Evolutionary conservation across 306 rosid species (phyloP).

Genomic region (Corylus heterophylla): DNA sequence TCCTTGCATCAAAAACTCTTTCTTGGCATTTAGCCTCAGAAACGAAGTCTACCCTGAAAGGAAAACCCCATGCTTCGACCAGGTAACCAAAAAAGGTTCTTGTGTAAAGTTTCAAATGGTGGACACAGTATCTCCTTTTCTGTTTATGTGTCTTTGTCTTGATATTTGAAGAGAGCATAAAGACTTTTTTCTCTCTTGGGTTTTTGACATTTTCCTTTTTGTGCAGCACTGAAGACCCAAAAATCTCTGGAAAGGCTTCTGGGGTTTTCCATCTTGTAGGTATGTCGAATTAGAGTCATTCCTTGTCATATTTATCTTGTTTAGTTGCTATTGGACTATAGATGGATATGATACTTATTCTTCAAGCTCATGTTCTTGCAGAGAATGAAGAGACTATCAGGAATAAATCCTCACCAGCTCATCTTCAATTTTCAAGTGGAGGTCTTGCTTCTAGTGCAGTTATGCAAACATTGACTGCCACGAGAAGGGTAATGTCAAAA

Average conservation of each 20-base stretch:
- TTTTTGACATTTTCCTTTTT: conserved; percentile 16
- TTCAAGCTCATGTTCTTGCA: conserved; percentile 38
- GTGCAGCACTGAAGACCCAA: conserved; percentile 52
- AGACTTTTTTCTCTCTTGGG: not conserved
- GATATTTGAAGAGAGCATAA: not conserved
- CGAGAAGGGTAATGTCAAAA: conserved; percentile 42
- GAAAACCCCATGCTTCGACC: conserved; percentile 43
- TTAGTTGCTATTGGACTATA: conserved; percentile 16
- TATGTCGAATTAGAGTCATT: conserved; percentile 36
- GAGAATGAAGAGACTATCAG: conserved; percentile 49
- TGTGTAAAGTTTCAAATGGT: not conserved
- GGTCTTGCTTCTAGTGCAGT: conserved; percentile 49
- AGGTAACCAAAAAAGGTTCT: conserved; percentile 39
- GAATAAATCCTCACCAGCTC: conserved; percentile 49
- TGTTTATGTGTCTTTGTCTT: not conserved
- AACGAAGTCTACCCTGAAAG: conserved; percentile 71
- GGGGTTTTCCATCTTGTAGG: conserved; percentile 80
- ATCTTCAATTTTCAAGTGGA: conserved; percentile 52
- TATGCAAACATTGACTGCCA: conserved; percentile 47
- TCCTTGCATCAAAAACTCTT: conserved; percentile 73
- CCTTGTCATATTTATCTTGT: not conserved
- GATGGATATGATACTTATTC: conserved; percentile 21
- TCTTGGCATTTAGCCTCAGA: conserved; percentile 97
- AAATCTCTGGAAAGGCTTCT: conserved; percentile 49
- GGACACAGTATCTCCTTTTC: not conserved